Percentiles rank a stretch among this genome's conserved stretches.
Conservation (phyloP, 78 protist genomes). For the Acrasis kona region DNA sequence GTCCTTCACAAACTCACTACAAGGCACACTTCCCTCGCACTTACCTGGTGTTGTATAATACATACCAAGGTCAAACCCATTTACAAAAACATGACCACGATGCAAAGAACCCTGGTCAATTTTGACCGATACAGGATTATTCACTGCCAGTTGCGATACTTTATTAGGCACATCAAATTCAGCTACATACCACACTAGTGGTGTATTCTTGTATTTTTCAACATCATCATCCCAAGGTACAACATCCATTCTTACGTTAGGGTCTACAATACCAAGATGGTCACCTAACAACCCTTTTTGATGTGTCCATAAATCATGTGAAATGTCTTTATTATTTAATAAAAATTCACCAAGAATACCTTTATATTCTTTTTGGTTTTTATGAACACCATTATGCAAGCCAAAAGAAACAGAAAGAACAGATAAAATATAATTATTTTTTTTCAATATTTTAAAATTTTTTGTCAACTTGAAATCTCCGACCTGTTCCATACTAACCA, state of each 20-base stretch:
- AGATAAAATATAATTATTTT: too few relatives aligned
- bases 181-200: not conserved
- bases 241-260: not conserved
- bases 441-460: too few relatives aligned
- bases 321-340: too few relatives aligned
- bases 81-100: not conserved
- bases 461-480: too few relatives aligned
- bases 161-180: not conserved
- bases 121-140: not conserved
- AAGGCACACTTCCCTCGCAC: not conserved
- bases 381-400: too few relatives aligned
- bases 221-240: not conserved
- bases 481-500: too few relatives aligned
- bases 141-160: not conserved
- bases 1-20: not conserved
- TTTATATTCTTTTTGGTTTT: too few relatives aligned
- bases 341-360: too few relatives aligned
- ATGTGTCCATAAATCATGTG: too few relatives aligned
- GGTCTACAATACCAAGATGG: too few relatives aligned
- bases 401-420: too few relatives aligned
- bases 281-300: too few relatives aligned
- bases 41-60: not conserved
- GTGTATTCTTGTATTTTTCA: not conserved
- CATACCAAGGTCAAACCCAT: not conserved
- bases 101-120: not conserved